Percentiles rank a stretch among this genome's conserved stretches.
Conservation (phyloP, 768 basidiomycete genomes). For the Lentinula guzmanii region DNA sequence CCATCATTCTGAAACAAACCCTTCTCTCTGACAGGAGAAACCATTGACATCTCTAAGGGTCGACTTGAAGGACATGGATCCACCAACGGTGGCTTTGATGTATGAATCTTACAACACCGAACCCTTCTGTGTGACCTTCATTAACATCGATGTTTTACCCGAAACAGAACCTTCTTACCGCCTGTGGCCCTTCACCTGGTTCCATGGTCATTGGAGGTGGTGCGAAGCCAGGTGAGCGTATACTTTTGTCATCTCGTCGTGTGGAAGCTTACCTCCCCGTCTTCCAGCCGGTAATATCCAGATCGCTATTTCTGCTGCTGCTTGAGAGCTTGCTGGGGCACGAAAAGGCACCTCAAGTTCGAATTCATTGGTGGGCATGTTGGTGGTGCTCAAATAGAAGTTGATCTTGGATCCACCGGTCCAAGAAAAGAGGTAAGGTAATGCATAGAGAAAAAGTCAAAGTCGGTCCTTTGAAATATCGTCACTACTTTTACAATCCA, state of each 20-base stretch:
- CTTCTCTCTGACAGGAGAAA: conserved; percentile 5
- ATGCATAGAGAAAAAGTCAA: background rate
- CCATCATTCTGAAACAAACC: background rate
- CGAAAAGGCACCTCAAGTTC: too few species aligned
- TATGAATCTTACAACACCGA: background rate
- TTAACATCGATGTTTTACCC: background rate
- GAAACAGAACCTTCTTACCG: conserved; percentile 14
- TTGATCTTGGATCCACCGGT: too few species aligned
- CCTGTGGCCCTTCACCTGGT: conserved; percentile 16
- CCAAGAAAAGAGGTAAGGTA: too few species aligned
- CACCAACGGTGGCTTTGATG: conserved; percentile 16
- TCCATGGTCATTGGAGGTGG: conserved; percentile 18
- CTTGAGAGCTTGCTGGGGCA: background rate
- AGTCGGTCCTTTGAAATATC: background rate
- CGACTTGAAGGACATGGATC: conserved; percentile 17
- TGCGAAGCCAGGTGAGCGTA: background rate
- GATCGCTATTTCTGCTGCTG: conserved; percentile 13
- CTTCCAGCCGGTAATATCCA: conserved; percentile 10
- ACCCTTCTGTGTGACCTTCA: too few species aligned
- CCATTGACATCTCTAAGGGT: conserved; percentile 17
- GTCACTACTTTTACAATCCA: too few species aligned
- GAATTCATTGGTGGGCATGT: too few species aligned
- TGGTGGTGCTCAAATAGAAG: too few species aligned
- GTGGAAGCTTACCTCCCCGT: background rate
- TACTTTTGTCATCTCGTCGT: background rate